Base-by-base conservation (phyloP, 2,329 filamentous ascomycete species). In the Nakataea oryzae region DNA sequence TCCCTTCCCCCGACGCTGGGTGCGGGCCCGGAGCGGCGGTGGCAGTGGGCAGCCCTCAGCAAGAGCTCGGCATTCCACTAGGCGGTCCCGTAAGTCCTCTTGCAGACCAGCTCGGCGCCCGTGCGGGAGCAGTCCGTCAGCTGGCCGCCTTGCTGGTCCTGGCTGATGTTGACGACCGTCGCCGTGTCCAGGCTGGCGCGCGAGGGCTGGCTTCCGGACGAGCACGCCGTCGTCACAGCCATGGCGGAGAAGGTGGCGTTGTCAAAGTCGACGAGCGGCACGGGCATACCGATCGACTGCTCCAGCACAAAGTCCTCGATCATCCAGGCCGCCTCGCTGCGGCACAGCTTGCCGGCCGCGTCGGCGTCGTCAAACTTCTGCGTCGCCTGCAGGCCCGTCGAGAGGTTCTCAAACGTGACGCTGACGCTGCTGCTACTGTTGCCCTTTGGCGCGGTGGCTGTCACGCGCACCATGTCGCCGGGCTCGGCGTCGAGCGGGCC, bases 261-360 rank as follows among this genome's bases (percentile, higher is more conserved):
- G 50, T 27, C 24, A 13, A 61, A 61, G 54, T 61, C 55, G 50
- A 32, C 59, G 21, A 61, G 54, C 28, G 59, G 50, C 30, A 61
- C 29, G 13, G 59, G 59, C 54, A 29, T 11, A 1, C 50, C 50
- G 2, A 26, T 4, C 17, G 41, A 50, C 50, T 56, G 30, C 50
- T 56, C 59, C 17, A 61, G 59, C 29, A 61, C 59, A 54, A 61
- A 61, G 59, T 61, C 59, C 41, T 61, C 41, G 24, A 61, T 26
- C 29, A 57, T 14, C 59, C 59, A 61, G 27, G 54, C 50, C 14
- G 59, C 59, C 59, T 61, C 54, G 59, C n/a, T n/a, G 59, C 54
- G 50, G 59, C 59, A 61, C 50, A 61, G 50, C 59, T 29, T 30
- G 30, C 58, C 58, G 11, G 21, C 28, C 21, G 54, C 29, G 7